phyloP scores from a whole-genome alignment of 2,329 filamentous ascomycete genomes.

The Penicillium sp. region DNA sequence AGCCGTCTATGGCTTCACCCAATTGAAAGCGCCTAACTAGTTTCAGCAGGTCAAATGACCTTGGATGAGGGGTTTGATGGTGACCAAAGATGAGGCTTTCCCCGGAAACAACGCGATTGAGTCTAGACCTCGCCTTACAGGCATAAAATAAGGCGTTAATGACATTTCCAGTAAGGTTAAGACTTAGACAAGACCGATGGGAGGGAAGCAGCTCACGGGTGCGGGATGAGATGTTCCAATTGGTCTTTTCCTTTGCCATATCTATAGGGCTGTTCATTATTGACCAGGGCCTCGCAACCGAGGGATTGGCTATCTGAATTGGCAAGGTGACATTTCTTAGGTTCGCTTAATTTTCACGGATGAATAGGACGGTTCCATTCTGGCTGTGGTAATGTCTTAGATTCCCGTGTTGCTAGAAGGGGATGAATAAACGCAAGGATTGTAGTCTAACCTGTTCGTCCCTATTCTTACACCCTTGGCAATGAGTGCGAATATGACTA shows the following conservation, averaged over 20 bases:
- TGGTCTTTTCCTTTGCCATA: neutral
- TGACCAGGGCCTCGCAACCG: neutral
- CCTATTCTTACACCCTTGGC: neutral
- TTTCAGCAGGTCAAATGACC: conserved; percentile 1
- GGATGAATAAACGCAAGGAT: neutral
- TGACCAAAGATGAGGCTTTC: neutral
- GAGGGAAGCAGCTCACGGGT: neutral
- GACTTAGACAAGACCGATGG: neutral
- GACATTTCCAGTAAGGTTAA: neutral
- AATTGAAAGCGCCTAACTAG: neutral
- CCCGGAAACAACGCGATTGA: neutral
- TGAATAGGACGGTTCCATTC: neutral
- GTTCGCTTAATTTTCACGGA: neutral
- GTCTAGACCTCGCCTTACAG: neutral
- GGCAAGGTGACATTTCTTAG: conserved; percentile 5
- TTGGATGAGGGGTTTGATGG: neutral
- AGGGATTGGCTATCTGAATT: conserved; percentile 1
- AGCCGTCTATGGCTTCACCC: neutral
- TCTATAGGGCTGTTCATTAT: conserved; percentile 1
- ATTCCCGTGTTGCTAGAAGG: neutral
- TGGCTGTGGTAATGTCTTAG: neutral
- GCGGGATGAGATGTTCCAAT: neutral
- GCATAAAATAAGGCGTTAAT: neutral
- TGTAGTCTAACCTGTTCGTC: neutral
- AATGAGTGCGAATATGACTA: neutral